These are phyloP conservation scores for Tubosaeta brunneosetosa DNA, from an alignment of 768 basidiomycete species.

Conservation along the genomic window DNA sequence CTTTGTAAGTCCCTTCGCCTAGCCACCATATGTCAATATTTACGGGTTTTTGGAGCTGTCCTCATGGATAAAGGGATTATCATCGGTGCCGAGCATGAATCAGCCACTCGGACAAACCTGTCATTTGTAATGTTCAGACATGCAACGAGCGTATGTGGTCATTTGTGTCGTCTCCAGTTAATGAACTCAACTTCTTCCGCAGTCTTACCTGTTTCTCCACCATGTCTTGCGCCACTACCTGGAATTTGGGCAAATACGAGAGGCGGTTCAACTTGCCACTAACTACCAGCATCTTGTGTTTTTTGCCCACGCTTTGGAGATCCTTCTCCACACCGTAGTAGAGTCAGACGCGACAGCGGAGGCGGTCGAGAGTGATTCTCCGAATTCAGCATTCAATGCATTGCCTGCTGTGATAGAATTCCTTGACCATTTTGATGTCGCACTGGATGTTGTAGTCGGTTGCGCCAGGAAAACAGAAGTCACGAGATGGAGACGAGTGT, in stretches of 20 bases:
- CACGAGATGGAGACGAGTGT: conserved; percentile 83
- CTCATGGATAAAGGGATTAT: conserved; percentile 99
- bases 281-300: conserved; percentile 87
- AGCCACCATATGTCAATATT: background rate
- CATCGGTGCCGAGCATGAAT: conserved; percentile 91
- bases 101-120: conserved; percentile 64
- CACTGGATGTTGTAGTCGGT: conserved; percentile 89
- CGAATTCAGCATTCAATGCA: conserved; percentile 31
- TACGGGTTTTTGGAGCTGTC: conserved; percentile 54
- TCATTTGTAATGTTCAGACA: conserved; percentile 91
- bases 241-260: conserved; percentile 52
- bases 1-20: conserved; percentile 56
- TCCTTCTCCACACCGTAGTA: conserved; percentile 88
- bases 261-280: conserved; percentile 81
- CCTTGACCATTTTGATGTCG: conserved; percentile 88
- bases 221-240: conserved; percentile 86
- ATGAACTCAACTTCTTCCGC: background rate
- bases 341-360: conserved; percentile 67
- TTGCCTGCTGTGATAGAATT: conserved; percentile 79
- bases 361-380: conserved; percentile 18
- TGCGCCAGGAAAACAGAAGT: conserved; percentile 97
- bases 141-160: conserved; percentile 70
- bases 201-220: conserved; percentile 94
- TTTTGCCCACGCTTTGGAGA: conserved; percentile 91
- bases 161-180: background rate